Conservation (phyloP, 179 eudicot genomes). For the Silene noctiflora region DNA sequence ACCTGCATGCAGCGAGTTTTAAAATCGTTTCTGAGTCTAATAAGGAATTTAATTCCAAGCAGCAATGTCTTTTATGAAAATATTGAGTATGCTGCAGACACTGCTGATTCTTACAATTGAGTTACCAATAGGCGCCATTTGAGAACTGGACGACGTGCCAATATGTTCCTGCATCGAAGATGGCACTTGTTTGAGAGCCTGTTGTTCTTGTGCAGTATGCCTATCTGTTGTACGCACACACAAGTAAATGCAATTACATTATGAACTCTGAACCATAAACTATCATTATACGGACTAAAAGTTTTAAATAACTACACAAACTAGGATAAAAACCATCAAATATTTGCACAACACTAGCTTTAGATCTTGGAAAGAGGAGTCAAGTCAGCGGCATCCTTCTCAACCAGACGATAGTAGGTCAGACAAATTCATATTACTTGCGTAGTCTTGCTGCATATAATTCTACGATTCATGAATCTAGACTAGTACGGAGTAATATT, state of each 20-base stretch:
- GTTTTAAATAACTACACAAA: too few relatives aligned
- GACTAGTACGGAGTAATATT: too few relatives aligned
- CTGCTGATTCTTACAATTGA: slow-evolving; percentile 33
- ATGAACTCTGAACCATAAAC: neutral
- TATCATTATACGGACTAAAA: neutral
- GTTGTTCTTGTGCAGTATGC: slow-evolving; percentile 27
- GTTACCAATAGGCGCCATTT: slow-evolving; percentile 33
- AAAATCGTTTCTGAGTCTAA: neutral
- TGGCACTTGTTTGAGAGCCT: slow-evolving; percentile 19
- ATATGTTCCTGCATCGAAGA: slow-evolving; percentile 19
- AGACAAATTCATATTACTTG: too few relatives aligned
- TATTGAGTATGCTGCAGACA: neutral
- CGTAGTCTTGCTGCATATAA: too few relatives aligned
- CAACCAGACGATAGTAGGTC: too few relatives aligned
- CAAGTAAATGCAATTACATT: slow-evolving; percentile 5
- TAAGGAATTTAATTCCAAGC: neutral
- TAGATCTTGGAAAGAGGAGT: too few relatives aligned
- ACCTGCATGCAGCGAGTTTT: slow-evolving; percentile 16
- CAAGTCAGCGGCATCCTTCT: too few relatives aligned
- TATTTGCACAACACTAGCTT: too few relatives aligned
- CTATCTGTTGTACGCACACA: slow-evolving; percentile 10
- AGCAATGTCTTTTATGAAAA: neutral
- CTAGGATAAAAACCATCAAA: too few relatives aligned
- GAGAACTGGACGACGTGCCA: slow-evolving; percentile 18
- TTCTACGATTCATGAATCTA: too few relatives aligned